phyloP scores from a whole-genome alignment of 345 rosid species.

The Populus simonii region DNA sequence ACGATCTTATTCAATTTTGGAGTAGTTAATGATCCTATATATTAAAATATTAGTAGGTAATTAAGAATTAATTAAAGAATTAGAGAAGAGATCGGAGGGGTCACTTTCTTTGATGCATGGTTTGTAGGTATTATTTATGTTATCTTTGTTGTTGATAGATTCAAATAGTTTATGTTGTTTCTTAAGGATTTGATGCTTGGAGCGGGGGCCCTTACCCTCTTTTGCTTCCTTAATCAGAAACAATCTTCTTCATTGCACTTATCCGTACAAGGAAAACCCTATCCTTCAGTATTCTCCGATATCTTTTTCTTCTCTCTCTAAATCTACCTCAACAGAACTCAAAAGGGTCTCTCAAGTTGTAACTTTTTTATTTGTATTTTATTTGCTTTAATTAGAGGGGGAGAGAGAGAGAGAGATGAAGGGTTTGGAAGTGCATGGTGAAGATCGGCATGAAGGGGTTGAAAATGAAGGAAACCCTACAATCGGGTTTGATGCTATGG shows the following conservation, averaged over 20 bases:
- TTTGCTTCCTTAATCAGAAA: conserved; percentile 36
- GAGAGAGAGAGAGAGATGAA: conserved; percentile 13
- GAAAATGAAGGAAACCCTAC: conserved; percentile 15
- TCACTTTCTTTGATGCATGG: not conserved
- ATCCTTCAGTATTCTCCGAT: not conserved
- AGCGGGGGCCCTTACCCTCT: conserved; percentile 38
- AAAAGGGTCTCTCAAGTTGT: conserved; percentile 18
- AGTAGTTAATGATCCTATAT: too few species aligned
- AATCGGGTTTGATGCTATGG: conserved; percentile 31
- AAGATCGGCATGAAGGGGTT: conserved; percentile 29
- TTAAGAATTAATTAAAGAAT: not conserved
- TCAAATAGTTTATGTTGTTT: conserved; percentile 57
- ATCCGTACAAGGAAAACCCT: conserved; percentile 43
- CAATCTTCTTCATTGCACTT: conserved; percentile 37
- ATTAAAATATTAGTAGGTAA: not conserved
- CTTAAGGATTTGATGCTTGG: conserved; percentile 25
- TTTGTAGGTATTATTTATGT: conserved; percentile 10
- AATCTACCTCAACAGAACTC: conserved; percentile 18
- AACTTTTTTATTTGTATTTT: not conserved
- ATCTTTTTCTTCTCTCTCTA: conserved; percentile 1
- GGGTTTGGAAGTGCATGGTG: conserved; percentile 24
- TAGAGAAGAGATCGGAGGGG: not conserved
- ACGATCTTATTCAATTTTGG: too few species aligned
- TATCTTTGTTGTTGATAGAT: conserved; percentile 6
- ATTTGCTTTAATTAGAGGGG: not conserved